These are phyloP conservation scores for Bruguiera parviflora DNA, from an alignment of 345 rosid species.

Conservation along the genomic window DNA sequence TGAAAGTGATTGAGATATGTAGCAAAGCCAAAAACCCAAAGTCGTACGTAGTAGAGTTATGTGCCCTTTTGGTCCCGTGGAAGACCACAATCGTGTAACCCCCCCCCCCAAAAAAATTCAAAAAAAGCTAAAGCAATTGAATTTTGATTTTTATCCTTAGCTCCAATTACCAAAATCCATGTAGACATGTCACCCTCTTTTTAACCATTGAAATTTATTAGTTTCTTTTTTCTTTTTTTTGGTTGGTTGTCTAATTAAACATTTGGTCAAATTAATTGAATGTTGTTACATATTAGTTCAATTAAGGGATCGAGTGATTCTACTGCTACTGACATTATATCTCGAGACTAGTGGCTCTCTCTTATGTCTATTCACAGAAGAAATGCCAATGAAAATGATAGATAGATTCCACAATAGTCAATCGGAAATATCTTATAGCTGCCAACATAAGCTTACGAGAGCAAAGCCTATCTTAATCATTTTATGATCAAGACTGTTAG, in stretches of 20 bases:
- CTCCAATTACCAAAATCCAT: slow-evolving; percentile 23
- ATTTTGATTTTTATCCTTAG: not conserved
- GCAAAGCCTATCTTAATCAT: not conserved
- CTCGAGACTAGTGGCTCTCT: too few relatives aligned
- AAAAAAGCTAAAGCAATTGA: too few relatives aligned
- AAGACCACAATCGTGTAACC: not conserved
- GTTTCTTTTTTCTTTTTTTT: too few relatives aligned
- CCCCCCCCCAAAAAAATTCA: too few relatives aligned
- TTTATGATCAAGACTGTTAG: not conserved
- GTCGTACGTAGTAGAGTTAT: too few relatives aligned
- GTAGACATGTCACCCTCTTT: slow-evolving; percentile 9
- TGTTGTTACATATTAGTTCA: too few relatives aligned
- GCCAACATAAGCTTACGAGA: not conserved
- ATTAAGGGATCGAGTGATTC: too few relatives aligned
- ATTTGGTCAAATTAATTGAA: too few relatives aligned
- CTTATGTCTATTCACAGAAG: too few relatives aligned
- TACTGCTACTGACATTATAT: too few relatives aligned
- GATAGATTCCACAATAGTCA: not conserved
- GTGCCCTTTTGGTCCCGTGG: not conserved
- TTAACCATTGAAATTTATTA: not conserved
- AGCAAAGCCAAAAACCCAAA: too few relatives aligned
- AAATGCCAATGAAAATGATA: too few relatives aligned
- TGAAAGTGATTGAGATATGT: slow-evolving; percentile 21
- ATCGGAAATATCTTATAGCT: not conserved
- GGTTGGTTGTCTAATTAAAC: not conserved